Conservation (phyloP, 1,284 basidiomycete species). For the Flammula alnicola region DNA sequence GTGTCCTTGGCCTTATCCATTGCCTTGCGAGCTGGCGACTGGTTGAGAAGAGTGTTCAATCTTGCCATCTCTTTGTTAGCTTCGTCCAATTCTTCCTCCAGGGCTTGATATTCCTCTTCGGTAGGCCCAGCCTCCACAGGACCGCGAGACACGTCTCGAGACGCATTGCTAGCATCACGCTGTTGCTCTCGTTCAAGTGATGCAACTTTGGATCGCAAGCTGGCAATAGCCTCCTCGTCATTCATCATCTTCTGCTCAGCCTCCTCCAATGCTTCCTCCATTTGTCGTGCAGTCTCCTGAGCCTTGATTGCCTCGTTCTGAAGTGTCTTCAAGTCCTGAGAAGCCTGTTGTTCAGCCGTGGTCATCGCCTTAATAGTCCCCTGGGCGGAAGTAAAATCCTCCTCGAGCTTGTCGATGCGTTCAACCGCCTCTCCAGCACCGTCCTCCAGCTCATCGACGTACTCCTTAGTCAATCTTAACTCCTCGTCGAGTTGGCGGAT, state of each 20-base stretch:
- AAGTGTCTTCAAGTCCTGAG: constrained; percentile 53
- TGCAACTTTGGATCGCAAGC: constrained; percentile 55
- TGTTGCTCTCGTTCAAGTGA: constrained; percentile 60
- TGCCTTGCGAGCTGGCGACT: constrained; percentile 76
- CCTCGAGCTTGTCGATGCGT: constrained; percentile 56
- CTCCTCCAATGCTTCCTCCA: constrained; percentile 75
- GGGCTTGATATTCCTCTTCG: constrained; percentile 58
- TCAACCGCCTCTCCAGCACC: constrained; percentile 49
- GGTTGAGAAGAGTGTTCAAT: constrained; percentile 67
- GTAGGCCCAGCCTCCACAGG: constrained; percentile 37
- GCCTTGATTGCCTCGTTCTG: constrained; percentile 57
- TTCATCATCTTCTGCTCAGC: constrained; percentile 66
- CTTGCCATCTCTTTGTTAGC: constrained; percentile 83
- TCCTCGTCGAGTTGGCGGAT: constrained; percentile 40
- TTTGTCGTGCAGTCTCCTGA: constrained; percentile 59
- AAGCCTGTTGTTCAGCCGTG: constrained; percentile 49
- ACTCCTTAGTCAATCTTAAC: constrained; percentile 47
- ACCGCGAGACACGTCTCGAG: constrained; percentile 38
- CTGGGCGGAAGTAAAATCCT: constrained; percentile 49
- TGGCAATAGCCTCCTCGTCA: constrained; percentile 59
- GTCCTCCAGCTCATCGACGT: constrained; percentile 61
- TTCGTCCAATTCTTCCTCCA: constrained; percentile 81
- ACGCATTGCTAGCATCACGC: constrained; percentile 50
- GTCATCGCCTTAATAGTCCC: constrained; percentile 51
- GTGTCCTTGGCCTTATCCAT: constrained; percentile 75